Conservation (phyloP, 2,329 filamentous ascomycete species). For the Coniochaeta ligniaria region DNA sequence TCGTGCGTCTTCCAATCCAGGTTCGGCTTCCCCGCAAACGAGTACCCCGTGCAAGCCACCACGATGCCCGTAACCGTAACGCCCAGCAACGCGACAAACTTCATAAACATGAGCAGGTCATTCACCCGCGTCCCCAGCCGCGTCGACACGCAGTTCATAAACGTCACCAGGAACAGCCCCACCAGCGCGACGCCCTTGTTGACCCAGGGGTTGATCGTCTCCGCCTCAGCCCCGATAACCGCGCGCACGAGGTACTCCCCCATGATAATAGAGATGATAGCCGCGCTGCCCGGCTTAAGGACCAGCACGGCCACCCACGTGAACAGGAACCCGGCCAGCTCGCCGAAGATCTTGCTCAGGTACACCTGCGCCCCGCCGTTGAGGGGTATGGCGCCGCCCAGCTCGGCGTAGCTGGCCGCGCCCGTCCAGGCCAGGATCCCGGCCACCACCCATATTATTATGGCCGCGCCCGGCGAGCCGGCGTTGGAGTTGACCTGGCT, state of each 20-base stretch:
- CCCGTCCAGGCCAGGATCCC: constrained; percentile 96
- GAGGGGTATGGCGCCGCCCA: constrained; percentile 89
- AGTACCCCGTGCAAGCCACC: constrained; percentile 79
- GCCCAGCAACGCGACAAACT: constrained; percentile 82
- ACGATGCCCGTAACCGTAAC: constrained; percentile 85
- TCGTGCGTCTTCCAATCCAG: constrained; percentile 78
- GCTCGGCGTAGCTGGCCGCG: constrained; percentile 87
- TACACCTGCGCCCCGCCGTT: constrained; percentile 95
- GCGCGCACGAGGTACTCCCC: constrained; percentile 94
- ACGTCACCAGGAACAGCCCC: constrained; percentile 69
- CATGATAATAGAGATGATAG: constrained; percentile 96
- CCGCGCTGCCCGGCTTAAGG: constrained; percentile 84
- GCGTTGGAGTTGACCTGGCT: constrained; percentile 88
- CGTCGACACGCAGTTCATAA: constrained; percentile 87
- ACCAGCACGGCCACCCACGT: constrained; percentile 95
- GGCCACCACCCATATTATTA: constrained; percentile 88
- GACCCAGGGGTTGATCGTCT: constrained; percentile 76
- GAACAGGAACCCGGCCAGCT: constrained; percentile 87
- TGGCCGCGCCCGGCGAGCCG: constrained; percentile 80
- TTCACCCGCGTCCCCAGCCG: constrained; percentile 80
- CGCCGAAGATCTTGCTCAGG: constrained; percentile 91
- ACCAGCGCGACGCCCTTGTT: constrained; percentile 80
- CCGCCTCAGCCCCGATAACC: constrained; percentile 77
- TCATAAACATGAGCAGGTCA: constrained; percentile 93
- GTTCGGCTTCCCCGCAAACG: constrained; percentile 67